Evolutionary conservation across 805 yeast genomes (phyloP), one percentile per base, ranked within the genome.

Genomic region (Wickerhamia fluorescens): DNA sequence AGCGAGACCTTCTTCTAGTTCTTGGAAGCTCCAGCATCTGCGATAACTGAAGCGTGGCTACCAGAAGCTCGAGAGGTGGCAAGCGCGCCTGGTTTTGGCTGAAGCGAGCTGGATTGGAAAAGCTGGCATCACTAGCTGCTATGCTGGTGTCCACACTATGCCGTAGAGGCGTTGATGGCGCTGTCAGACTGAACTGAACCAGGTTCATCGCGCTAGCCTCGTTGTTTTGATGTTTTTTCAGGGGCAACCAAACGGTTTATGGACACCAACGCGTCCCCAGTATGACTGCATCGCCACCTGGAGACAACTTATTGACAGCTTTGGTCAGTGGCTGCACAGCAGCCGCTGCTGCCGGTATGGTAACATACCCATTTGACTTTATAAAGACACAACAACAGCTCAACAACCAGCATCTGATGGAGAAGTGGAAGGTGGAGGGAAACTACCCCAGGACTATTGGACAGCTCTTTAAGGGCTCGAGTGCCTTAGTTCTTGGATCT

Each of bases 401-500:
- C 27, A 71, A 69, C 31, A 68, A 75, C 34, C 38, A 56, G 10
- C 46, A 50, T 11, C 53, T 58, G 14, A 56, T 64, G 41, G 36
- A 41, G 10, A 58, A 66, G 32, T 53, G 44, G 40, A 46, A 52
- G 17, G 51, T 57, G 10, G 56, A 56, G 5, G 53, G 56, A n/a
- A 57, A 51, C 36, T 45, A 45, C 27, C 53, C 65, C 3, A 37
- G 47, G 20, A 38, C 56, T 1, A 21, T 62, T 10, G 56, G 56
- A 2, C 69, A 62, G 23, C 28, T 61, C 13, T 58, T 48, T 44
- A 58, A 54, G 13, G 96, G 97, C 1, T 73, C 84, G 42, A 71
- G 82, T 28, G 85, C 94, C 0, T 53, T 86, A 35, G 80, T 85
- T 20, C 39, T 76, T 0, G 96, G 96, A 4, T 75, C 77, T 35